Base-by-base conservation (phyloP, 768 basidiomycete species). In the Podaxis mareebaensis region DNA sequence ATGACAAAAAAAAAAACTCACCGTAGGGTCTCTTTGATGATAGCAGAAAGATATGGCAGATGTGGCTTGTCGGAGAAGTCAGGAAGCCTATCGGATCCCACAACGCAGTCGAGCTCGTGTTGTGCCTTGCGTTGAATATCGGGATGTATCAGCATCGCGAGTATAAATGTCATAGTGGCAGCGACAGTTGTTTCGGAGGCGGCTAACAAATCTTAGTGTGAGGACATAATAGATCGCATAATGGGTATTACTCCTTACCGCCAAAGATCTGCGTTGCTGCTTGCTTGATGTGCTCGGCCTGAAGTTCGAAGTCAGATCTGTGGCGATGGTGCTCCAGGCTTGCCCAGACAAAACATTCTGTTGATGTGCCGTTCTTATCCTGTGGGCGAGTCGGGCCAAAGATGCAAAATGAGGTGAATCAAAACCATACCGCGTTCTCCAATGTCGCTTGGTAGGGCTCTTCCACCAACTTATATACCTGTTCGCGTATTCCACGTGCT, bases 21-120 rank as follows among this genome's bases (percentile, higher is more conserved):
- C 65, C 73, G 58, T 20, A 74, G 26, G 1, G 58, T 40, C 51
- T 74, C 71, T 40, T 67, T 71, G 13, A 70, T 48, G 4, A 71
- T 57, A 11, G 73, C 72, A 2, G 64, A 42, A 33, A 70, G 59
- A 55, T 74, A 73, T 0, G 71, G 70, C 4, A 71, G 40, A 2
- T 65, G 64, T 1, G 58, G 46, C 40, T 60, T 36, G 38, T 74
- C 72, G 3, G 61, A 63, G 39, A 73, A 71, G 22, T 64, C 61
- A n/a, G 72, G 73, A 10, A 74, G 60, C 3, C 67, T 63, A 11
- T 67, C 60, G 30, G 61, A n/a, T 1, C 56, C 63, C 26, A 73
- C 28, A 2, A 71, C 53, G 2, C 60, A 38, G 52, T 75, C 74
- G 1, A 77, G 58, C 53, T 77, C 68, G 54, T 53, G 44, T 68